Evolutionary conservation across 257 asterid species (phyloP).

Genomic region (Salvia rosmarinus): DNA sequence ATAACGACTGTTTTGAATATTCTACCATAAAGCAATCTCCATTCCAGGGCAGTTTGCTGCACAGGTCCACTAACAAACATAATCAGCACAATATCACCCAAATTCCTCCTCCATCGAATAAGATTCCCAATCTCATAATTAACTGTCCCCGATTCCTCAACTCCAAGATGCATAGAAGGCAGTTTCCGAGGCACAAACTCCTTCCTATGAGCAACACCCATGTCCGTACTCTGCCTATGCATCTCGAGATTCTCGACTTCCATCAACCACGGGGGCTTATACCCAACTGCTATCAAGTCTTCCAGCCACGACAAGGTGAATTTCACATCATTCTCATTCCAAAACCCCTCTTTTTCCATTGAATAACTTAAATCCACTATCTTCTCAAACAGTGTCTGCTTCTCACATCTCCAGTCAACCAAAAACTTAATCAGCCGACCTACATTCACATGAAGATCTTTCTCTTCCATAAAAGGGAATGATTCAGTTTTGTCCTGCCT

Average conservation of each 20-base stretch:
- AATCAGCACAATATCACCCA: slow-evolving; percentile 65
- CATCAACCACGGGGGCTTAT: slow-evolving; percentile 59
- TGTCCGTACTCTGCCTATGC: slow-evolving; percentile 40
- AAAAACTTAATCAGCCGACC: slow-evolving; percentile 65
- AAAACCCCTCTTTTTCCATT: slow-evolving; percentile 72
- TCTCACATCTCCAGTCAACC: slow-evolving; percentile 61
- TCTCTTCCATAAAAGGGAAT: slow-evolving; percentile 74
- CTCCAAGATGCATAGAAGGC: slow-evolving; percentile 75
- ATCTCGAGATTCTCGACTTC: slow-evolving; percentile 47
- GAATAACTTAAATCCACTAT: slow-evolving; percentile 60
- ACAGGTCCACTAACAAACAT: slow-evolving; percentile 75
- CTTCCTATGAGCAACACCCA: slow-evolving; percentile 53
- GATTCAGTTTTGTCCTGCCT: slow-evolving; percentile 56
- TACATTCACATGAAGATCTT: slow-evolving; percentile 71
- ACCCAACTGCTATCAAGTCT: slow-evolving; percentile 68
- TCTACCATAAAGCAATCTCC: slow-evolving; percentile 79
- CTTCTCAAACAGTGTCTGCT: slow-evolving; percentile 57
- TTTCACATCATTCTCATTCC: slow-evolving; percentile 71
- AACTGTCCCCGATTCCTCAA: slow-evolving; percentile 64
- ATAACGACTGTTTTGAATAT: slow-evolving; percentile 68
- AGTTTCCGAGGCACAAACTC: slow-evolving; percentile 62
- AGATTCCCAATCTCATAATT: slow-evolving; percentile 73
- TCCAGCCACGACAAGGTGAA: slow-evolving; percentile 72
- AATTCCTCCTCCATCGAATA: slow-evolving; percentile 69
- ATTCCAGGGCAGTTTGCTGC: slow-evolving; percentile 73